Conservation (phyloP, 2,329 filamentous ascomycete species). For the Pseudogymnoascus sp. region DNA sequence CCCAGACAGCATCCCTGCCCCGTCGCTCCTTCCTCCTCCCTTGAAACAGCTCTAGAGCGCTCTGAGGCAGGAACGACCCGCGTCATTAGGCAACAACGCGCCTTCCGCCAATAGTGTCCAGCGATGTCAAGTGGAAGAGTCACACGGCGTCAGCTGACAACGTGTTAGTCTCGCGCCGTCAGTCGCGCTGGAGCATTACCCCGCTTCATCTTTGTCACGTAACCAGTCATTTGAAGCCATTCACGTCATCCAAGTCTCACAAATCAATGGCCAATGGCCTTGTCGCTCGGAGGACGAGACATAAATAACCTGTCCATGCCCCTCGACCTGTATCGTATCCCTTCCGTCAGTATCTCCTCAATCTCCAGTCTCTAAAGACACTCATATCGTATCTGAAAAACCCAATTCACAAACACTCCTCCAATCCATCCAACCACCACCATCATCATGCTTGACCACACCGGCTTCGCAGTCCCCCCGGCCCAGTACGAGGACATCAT, state of each 20-base stretch:
- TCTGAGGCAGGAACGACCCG: background rate
- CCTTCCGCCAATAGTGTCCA: background rate
- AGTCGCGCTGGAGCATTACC: background rate
- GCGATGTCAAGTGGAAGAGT: background rate
- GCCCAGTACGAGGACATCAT: background rate
- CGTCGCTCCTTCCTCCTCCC: background rate
- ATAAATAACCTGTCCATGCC: background rate
- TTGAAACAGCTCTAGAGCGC: background rate
- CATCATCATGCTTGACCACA: slow-evolving; percentile 1
- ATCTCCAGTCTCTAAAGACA: background rate
- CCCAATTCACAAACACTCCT: background rate
- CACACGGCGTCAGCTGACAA: background rate
- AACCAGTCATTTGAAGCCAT: background rate
- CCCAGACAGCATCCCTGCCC: background rate
- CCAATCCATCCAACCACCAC: background rate
- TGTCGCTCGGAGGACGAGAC: background rate
- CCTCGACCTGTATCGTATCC: background rate
- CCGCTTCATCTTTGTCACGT: background rate
- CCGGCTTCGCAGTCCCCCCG: background rate
- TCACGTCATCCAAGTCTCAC: background rate
- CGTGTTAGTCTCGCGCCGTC: background rate
- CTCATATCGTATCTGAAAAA: background rate
- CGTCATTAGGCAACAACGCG: background rate
- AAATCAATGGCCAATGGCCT: background rate
- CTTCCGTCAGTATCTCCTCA: background rate